Conservation (phyloP, 2,329 filamentous ascomycete species). For the Botrytis deweyae region DNA sequence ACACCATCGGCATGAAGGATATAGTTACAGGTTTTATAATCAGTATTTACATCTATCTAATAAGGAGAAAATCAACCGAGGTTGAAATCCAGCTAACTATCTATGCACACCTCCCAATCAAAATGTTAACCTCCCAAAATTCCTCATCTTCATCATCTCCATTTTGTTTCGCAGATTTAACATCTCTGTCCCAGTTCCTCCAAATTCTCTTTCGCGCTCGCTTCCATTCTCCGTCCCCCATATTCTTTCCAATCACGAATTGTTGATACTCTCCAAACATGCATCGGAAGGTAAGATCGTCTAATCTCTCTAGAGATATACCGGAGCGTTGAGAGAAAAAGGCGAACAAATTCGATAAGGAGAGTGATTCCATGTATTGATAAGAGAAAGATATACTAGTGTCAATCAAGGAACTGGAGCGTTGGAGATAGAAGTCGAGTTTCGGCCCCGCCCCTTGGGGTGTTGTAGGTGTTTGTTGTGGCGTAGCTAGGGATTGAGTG, state of each 20-base stretch:
- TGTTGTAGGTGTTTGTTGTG: conserved; percentile 17
- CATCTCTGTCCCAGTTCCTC: conserved; percentile 16
- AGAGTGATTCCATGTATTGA: conserved; percentile 8
- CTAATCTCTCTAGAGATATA: background rate
- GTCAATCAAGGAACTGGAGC: background rate
- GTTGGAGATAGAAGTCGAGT: conserved; percentile 21
- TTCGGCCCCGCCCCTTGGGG: background rate
- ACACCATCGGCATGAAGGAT: background rate
- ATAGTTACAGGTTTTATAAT: background rate
- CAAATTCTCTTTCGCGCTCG: conserved; percentile 15
- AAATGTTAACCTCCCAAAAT: conserved; percentile 17
- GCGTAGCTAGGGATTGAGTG: background rate
- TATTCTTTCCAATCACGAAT: conserved; percentile 15
- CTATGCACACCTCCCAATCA: conserved; percentile 16
- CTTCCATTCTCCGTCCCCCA: conserved; percentile 19
- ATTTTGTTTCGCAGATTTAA: background rate
- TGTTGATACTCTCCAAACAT: conserved; percentile 22
- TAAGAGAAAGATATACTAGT: conserved; percentile 6
- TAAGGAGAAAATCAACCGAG: background rate
- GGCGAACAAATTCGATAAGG: background rate
- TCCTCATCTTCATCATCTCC: conserved; percentile 11
- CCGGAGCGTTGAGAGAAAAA: conserved; percentile 13
- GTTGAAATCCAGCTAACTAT: no score
- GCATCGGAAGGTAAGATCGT: conserved; percentile 12
- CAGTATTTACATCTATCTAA: background rate